phyloP scores from a whole-genome alignment of 2,329 filamentous ascomycete species.

The Verticillium zaregamsianum region DNA sequence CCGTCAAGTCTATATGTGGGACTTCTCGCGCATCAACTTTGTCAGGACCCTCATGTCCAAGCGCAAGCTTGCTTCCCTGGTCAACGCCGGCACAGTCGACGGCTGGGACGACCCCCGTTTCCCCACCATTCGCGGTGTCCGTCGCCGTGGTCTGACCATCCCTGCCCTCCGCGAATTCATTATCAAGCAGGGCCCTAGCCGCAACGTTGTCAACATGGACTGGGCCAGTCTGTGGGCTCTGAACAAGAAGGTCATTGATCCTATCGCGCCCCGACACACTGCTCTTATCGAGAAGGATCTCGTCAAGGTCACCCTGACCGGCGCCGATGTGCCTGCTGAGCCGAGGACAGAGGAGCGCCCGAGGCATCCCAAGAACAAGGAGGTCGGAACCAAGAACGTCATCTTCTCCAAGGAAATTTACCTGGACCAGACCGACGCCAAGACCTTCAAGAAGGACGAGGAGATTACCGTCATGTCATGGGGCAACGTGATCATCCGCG shows the following conservation, averaged over 20 bases:
- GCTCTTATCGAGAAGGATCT: conserved; percentile 66
- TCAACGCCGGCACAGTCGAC: conserved; percentile 70
- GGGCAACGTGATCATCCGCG: conserved; percentile 81
- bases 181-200: conserved; percentile 76
- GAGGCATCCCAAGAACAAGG: conserved; percentile 84
- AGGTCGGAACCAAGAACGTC: conserved; percentile 82
- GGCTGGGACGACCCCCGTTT: conserved; percentile 87
- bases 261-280: conserved; percentile 68
- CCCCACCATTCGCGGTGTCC: conserved; percentile 78
- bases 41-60: conserved; percentile 79
- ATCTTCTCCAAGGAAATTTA: conserved; percentile 70
- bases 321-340: conserved; percentile 60
- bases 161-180: conserved; percentile 79
- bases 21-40: conserved; percentile 82
- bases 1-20: conserved; percentile 78
- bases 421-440: conserved; percentile 83
- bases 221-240: conserved; percentile 70
- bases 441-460: conserved; percentile 76
- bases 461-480: conserved; percentile 96
- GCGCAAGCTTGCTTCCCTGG: conserved; percentile 80
- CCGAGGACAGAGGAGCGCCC: conserved; percentile 71
- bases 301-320: conserved; percentile 67
- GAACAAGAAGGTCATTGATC: conserved; percentile 83
- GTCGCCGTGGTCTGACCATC: conserved; percentile 74
- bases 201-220: conserved; percentile 80